Base-by-base conservation (phyloP, 2,329 filamentous ascomycete species). In the Aspergillus pseudotamarii region DNA sequence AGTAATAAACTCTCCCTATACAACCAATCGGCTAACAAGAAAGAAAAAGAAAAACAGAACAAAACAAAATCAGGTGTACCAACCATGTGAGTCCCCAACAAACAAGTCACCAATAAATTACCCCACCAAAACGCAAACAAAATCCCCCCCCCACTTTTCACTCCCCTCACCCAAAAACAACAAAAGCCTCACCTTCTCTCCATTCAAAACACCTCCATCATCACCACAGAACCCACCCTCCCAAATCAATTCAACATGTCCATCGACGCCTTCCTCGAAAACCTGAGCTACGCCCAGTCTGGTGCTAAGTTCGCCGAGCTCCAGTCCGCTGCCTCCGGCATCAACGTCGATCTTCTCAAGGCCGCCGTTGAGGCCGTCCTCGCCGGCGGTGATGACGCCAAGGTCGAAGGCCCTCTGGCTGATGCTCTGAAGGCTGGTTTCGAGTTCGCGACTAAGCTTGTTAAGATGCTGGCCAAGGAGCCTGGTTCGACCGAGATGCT, bases 391-490 rank as follows among this genome's bases (percentile, higher is more conserved):
- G 68, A 71, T 51, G 55, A 64, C 14, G 61, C 66, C 48, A 30
- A 63, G 26, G 66, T 66, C 36, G 63, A 63, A 9, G 69, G 62
- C 38, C 64, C 67, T 1, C 64, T 67, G 57, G 60, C 66, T 51
- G 68, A 55, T 6, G 68, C 69, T 26, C 66, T 76, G 30, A 73
- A 73, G 61, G 69, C 67, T 2, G 74, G 68, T 1, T 76, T 76
- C 50, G 71, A 75, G 66, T 76, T 73, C 57, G 74, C 74, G 9
- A 67, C 71, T 14, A 69, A 70, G 66, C 59, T 74, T 11, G 71
- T 76, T 4, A 73, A 72, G 71, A 70, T 71, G 68, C 63, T 76
- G 41, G n/a, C n/a, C n/a, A n/a, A n/a, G n/a, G 65, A 69, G 41
- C 72, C 73, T 5, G 68, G 64, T 28, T 62, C 63, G 38, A 63